Percentiles rank a stretch among this genome's conserved stretches.
Evolutionary conservation across 148 eudicot genomes (phyloP).

Genomic region (Chenopodium berlandieri): DNA sequence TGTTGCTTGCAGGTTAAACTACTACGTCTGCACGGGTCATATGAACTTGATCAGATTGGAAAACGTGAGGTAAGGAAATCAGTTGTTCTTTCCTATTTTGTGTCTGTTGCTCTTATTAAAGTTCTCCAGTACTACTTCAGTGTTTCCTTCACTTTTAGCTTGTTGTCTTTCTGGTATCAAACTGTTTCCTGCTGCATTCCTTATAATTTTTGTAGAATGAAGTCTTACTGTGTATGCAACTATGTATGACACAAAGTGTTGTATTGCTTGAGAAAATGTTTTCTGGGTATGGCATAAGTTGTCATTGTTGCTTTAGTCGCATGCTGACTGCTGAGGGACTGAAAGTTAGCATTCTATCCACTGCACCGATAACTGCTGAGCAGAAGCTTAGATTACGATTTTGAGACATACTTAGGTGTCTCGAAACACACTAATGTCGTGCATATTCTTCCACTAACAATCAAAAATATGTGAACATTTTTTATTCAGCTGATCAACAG

Average conservation of each 20-base stretch:
- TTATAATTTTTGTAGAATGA: not conserved
- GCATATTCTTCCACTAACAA: not conserved
- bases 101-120: not conserved
- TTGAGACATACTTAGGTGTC: not conserved
- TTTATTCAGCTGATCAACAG: not conserved
- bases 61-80: constrained; percentile 72
- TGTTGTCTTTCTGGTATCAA: not conserved
- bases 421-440: not conserved
- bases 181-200: not conserved
- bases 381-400: not conserved
- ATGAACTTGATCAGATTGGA: constrained; percentile 80
- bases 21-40: constrained; percentile 88
- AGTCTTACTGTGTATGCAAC: not conserved
- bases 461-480: not conserved
- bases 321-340: not conserved
- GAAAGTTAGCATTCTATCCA: not conserved
- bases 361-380: not conserved
- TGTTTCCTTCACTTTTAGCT: not conserved
- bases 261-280: not conserved
- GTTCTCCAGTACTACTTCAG: not conserved
- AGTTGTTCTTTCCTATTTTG: not conserved
- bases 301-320: too few relatives aligned
- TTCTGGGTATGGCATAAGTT: not conserved
- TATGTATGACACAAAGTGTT: not conserved
- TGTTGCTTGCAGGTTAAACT: constrained; percentile 62